A percentile compares a stretch with the other conserved stretches of the same genome.
Conservation (phyloP, 148 eudicot genomes). For the Cornus controversa region DNA sequence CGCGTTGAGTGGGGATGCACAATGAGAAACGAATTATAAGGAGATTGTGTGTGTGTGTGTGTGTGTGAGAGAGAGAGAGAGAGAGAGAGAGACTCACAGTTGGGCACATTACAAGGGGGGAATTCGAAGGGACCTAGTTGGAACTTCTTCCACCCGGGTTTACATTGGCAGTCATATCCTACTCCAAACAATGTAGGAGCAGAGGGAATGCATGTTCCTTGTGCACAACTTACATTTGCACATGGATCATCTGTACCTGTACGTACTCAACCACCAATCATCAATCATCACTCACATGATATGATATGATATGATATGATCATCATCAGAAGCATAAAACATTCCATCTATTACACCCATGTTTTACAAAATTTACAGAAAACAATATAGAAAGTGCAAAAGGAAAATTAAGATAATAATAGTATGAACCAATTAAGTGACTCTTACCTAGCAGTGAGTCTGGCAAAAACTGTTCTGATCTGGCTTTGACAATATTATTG, state of each 20-base stretch:
- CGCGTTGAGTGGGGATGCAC: too few species aligned
- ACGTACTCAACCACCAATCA: background rate
- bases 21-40: too few species aligned
- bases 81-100: conserved; percentile 19
- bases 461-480: background rate
- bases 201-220: conserved; percentile 21
- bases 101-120: conserved; percentile 20
- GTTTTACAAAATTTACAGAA: too few species aligned
- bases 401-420: background rate
- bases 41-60: background rate
- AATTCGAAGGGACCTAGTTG: background rate
- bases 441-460: background rate
- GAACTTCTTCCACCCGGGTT: conserved; percentile 19
- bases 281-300: background rate
- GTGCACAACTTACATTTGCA: conserved; percentile 6
- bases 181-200: background rate
- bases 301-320: too few species aligned
- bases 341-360: background rate
- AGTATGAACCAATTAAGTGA: background rate
- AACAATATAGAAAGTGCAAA: background rate
- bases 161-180: conserved; percentile 16
- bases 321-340: too few species aligned
- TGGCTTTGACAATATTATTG: background rate
- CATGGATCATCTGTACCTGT: background rate
- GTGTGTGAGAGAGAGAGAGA: background rate